Evolutionary conservation across 805 yeast genomes (phyloP).

Genomic region (Sugiyamaella mastotermitis): DNA sequence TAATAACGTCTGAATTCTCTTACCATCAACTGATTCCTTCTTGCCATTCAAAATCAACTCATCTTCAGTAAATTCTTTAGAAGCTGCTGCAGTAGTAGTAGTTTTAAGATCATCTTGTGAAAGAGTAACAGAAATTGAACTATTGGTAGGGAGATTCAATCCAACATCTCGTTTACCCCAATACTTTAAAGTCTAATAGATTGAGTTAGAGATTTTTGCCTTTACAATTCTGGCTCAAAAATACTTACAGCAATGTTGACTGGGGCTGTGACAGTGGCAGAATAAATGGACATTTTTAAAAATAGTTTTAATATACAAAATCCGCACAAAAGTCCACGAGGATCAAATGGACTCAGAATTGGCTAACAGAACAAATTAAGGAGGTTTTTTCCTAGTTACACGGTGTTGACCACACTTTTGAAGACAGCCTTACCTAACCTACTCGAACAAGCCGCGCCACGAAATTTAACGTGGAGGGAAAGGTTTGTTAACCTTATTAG

Average conservation of each 20-base stretch:
- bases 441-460: too few species aligned
- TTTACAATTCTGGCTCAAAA: too few species aligned
- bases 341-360: too few species aligned
- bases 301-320: too few species aligned
- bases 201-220: slow-evolving; percentile 8
- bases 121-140: slow-evolving; percentile 90
- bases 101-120: slow-evolving; percentile 89
- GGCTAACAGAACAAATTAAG: too few species aligned
- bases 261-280: slow-evolving; percentile 90
- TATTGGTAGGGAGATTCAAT: slow-evolving; percentile 90
- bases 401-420: too few species aligned
- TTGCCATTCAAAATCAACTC: slow-evolving; percentile 82
- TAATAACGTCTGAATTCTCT: slow-evolving; percentile 54
- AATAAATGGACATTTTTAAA: too few species aligned
- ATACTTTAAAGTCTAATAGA: slow-evolving; percentile 72
- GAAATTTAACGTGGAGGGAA: too few species aligned
- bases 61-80: slow-evolving; percentile 52
- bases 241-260: slow-evolving; percentile 88
- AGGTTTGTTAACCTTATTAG: too few species aligned
- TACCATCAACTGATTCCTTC: slow-evolving; percentile 62
- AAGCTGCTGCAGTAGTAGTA: slow-evolving; percentile 78
- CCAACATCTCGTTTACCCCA: slow-evolving; percentile 96
- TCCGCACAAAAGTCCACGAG: too few species aligned
- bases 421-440: too few species aligned
- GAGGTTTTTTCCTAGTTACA: too few species aligned